phyloP scores from a whole-genome alignment of 2,329 filamentous ascomycete genomes.

The Cordyceps pruinosa region DNA sequence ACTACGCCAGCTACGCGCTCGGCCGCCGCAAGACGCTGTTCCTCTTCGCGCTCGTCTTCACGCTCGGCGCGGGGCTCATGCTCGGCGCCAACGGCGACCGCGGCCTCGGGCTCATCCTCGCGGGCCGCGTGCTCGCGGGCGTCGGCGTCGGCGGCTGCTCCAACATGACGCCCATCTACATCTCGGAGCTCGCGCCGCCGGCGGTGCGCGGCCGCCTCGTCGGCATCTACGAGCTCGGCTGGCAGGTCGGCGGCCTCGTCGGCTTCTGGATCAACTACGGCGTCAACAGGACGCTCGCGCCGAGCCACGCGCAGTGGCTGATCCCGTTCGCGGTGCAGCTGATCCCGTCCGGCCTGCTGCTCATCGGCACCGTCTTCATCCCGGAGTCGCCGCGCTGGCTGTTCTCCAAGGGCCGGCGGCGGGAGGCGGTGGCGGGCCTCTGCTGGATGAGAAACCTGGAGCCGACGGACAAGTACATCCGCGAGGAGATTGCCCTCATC shows the following conservation, averaged over 20 bases:
- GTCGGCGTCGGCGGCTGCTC: slow-evolving; percentile 57
- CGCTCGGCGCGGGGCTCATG: slow-evolving; percentile 66
- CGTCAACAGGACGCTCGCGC: slow-evolving; percentile 42
- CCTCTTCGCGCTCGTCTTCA: slow-evolving; percentile 56
- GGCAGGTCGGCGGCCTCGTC: slow-evolving; percentile 56
- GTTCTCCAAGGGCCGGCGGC: slow-evolving; percentile 52
- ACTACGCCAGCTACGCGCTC: slow-evolving; percentile 57
- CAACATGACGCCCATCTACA: slow-evolving; percentile 58
- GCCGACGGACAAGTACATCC: slow-evolving; percentile 55
- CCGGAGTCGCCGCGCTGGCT: slow-evolving; percentile 65
- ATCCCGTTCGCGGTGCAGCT: slow-evolving; percentile 61
- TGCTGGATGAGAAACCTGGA: slow-evolving; percentile 59
- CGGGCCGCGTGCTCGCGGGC: slow-evolving; percentile 56
- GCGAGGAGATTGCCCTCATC: slow-evolving; percentile 66
- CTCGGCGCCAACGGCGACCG: slow-evolving; percentile 54
- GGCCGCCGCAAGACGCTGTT: slow-evolving; percentile 60
- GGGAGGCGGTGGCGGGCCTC: slow-evolving; percentile 51
- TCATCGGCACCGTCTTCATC: slow-evolving; percentile 53
- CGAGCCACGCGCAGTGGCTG: slow-evolving; percentile 51
- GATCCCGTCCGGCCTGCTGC: slow-evolving; percentile 57
- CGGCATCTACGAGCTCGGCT: slow-evolving; percentile 60
- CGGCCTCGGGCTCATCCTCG: slow-evolving; percentile 58
- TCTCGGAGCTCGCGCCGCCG: slow-evolving; percentile 53
- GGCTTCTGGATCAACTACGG: slow-evolving; percentile 64
- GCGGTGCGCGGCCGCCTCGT: slow-evolving; percentile 58